Conservation (phyloP, 2,329 filamentous ascomycete genomes). For the Nothopassalora personata region DNA sequence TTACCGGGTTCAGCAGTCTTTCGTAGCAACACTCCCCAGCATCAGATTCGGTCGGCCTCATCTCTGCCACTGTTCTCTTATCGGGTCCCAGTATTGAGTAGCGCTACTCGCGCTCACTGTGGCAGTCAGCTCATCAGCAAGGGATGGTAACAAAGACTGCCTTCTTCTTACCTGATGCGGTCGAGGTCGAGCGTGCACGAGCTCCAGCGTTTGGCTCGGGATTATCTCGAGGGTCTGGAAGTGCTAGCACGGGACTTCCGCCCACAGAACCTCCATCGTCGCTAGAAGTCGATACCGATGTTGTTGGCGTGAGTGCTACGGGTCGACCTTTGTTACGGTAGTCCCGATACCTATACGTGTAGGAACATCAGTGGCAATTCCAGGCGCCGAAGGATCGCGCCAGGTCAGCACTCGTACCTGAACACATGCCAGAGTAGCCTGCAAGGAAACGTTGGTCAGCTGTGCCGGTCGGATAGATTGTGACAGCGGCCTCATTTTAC, state of each 20-base stretch:
- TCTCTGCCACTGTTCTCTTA: slow-evolving; percentile 1
- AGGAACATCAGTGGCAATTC: not conserved
- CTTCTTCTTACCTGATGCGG: not conserved
- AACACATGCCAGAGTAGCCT: slow-evolving; percentile 45
- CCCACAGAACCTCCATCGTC: not conserved
- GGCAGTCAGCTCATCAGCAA: not conserved
- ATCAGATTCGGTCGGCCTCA: not conserved
- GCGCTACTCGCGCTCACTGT: not conserved
- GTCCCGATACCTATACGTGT: slow-evolving; percentile 31
- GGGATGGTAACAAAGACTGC: not conserved
- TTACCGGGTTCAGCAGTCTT: too few species aligned
- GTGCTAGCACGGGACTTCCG: not conserved
- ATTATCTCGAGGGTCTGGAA: not conserved
- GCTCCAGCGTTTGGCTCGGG: not conserved
- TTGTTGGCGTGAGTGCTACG: not conserved
- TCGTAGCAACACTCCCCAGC: too few species aligned
- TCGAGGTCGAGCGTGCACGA: not conserved
- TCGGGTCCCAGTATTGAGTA: slow-evolving; percentile 3
- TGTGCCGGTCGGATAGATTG: not conserved
- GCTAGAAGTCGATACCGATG: not conserved
- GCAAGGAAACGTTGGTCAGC: not conserved
- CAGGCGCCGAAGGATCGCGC: not conserved
- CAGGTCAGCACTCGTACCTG: slow-evolving; percentile 21
- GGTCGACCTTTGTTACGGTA: slow-evolving; percentile 33
- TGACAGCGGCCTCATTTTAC: not conserved